A percentile compares a stretch with the other conserved stretches of the same genome.
phyloP scores from a whole-genome alignment of 768 basidiomycete genomes.

The Lactifluus volemus region DNA sequence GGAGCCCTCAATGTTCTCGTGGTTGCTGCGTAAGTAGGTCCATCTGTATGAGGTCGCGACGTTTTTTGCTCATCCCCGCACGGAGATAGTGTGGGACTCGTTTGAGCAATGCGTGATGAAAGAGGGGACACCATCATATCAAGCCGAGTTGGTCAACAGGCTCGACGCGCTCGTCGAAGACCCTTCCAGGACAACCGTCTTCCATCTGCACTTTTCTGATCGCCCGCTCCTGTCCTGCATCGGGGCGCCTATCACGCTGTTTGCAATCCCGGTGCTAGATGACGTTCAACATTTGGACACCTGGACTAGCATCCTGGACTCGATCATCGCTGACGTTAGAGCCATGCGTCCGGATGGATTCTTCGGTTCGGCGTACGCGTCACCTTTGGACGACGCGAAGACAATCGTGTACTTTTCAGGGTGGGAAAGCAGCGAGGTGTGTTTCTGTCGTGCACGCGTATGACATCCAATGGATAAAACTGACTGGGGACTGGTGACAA shows the following conservation, averaged over 20 bases:
- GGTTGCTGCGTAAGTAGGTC: slow-evolving; percentile 1
- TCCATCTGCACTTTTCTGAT: background rate
- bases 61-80: background rate
- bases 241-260: background rate
- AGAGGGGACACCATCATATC: background rate
- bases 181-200: background rate
- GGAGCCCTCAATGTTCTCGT: background rate
- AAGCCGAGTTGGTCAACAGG: background rate
- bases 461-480: background rate
- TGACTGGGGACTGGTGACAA: background rate
- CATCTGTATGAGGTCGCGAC: background rate
- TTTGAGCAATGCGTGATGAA: background rate
- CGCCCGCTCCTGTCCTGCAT: background rate
- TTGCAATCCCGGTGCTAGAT: background rate
- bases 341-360: background rate
- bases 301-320: background rate
- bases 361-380: background rate
- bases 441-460: background rate
- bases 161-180: background rate
- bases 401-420: background rate
- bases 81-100: slow-evolving; percentile 4
- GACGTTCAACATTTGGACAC: background rate
- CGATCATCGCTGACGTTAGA: background rate
- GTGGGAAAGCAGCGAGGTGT: slow-evolving; percentile 1
- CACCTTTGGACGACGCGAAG: background rate